Evolutionary conservation across 176 grass and related monocot species (phyloP).

Genomic region (Oryza nivara): DNA sequence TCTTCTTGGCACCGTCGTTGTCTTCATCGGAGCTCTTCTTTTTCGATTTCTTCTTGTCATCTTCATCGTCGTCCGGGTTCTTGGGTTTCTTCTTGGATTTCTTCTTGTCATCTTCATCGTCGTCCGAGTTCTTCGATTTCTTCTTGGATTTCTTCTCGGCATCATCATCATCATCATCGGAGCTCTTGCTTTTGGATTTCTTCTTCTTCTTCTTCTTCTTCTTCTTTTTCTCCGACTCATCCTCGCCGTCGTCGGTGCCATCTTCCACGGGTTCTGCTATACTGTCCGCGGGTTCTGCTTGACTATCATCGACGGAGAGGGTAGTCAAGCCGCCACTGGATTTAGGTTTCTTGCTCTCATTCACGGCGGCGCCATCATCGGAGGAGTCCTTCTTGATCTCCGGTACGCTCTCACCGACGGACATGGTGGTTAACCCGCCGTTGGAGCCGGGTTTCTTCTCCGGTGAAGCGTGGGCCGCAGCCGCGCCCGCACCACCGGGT

Average conservation of each 20-base stretch:
- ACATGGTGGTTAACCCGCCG: background rate
- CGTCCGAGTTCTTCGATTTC: background rate
- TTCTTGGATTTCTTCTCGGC: background rate
- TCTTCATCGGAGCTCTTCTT: background rate
- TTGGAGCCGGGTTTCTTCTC: background rate
- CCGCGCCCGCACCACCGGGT: background rate
- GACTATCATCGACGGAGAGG: background rate
- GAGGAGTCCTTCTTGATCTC: background rate
- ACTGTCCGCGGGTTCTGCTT: background rate
- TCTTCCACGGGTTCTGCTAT: background rate
- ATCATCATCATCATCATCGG: background rate
- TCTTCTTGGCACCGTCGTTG: background rate
- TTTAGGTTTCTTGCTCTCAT: background rate
- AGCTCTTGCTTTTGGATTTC: slow-evolving; percentile 10
- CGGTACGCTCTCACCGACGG: background rate
- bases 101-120: background rate
- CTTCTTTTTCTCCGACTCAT: background rate
- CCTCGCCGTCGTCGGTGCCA: background rate
- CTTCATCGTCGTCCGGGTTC: background rate
- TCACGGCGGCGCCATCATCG: background rate
- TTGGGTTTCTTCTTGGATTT: background rate
- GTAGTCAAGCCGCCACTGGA: background rate
- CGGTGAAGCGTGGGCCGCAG: too few relatives aligned
- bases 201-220: slow-evolving; percentile 1
- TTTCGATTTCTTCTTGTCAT: slow-evolving; percentile 12